Evolutionary conservation across 768 basidiomycete genomes (phyloP).

Genomic region (Leccinellum luteum): DNA sequence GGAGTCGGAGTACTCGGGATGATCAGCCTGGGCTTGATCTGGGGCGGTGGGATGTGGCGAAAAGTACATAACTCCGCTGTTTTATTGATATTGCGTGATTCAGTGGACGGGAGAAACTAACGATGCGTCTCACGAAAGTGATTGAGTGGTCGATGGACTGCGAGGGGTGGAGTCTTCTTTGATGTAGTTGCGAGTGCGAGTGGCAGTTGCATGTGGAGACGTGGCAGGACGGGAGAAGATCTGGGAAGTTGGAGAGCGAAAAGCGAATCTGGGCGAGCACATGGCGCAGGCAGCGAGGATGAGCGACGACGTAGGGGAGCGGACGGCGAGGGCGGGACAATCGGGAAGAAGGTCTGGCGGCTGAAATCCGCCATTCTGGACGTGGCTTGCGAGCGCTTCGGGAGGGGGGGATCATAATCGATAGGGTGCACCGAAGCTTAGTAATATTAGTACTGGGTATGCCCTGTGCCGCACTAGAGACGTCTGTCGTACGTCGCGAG

Average conservation of each 20-base stretch:
- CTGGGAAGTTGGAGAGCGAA: slow-evolving; percentile 10
- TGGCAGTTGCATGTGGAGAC: slow-evolving; percentile 14
- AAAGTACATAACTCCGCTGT: slow-evolving; percentile 15
- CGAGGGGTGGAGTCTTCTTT: neutral
- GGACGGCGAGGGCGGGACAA: slow-evolving; percentile 9
- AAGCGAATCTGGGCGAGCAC: slow-evolving; percentile 30
- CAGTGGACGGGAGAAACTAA: neutral
- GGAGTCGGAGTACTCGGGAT: slow-evolving; percentile 28
- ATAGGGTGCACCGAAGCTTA: slow-evolving; percentile 7
- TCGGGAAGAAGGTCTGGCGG: slow-evolving; percentile 16
- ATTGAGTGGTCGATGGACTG: slow-evolving; percentile 6
- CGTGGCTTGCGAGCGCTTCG: slow-evolving; percentile 17
- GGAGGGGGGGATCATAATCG: slow-evolving; percentile 21
- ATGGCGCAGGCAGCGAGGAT: slow-evolving; percentile 25
- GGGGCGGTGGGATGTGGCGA: slow-evolving; percentile 21
- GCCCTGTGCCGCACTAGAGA: slow-evolving; percentile 21
- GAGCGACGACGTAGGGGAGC: slow-evolving; percentile 5
- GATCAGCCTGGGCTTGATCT: slow-evolving; percentile 26
- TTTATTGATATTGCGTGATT: slow-evolving; percentile 16
- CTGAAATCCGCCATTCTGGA: slow-evolving; percentile 15
- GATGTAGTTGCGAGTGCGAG: slow-evolving; percentile 1
- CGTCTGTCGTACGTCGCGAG: slow-evolving; percentile 4
- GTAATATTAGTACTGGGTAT: slow-evolving; percentile 8
- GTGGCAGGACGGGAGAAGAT: slow-evolving; percentile 27
- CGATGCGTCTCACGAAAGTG: neutral